phyloP scores from a whole-genome alignment of 805 yeast genomes.

The Ogataea pini region DNA sequence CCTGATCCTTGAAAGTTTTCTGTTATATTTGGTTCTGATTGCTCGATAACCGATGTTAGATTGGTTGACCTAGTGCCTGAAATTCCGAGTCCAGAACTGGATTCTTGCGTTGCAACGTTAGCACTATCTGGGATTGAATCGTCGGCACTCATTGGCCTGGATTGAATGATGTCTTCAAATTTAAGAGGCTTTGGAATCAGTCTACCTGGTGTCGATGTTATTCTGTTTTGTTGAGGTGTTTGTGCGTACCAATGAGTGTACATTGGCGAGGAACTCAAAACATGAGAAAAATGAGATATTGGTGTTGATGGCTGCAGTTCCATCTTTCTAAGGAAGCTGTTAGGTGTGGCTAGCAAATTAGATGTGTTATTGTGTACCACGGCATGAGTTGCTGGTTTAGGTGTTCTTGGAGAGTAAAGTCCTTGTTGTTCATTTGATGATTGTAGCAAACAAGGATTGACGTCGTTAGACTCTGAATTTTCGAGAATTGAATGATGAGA shows the following conservation, averaged over 20 bases:
- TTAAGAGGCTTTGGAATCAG: slow-evolving; percentile 26
- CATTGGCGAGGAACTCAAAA: slow-evolving; percentile 38
- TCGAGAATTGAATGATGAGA: slow-evolving; percentile 19
- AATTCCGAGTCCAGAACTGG: slow-evolving; percentile 10
- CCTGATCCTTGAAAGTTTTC: not conserved
- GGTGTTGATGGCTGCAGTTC: slow-evolving; percentile 30
- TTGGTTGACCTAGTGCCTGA: not conserved
- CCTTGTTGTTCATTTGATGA: not conserved
- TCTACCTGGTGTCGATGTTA: slow-evolving; percentile 21
- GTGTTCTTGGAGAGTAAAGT: slow-evolving; percentile 16
- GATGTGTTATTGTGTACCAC: not conserved
- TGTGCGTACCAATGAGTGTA: slow-evolving; percentile 35
- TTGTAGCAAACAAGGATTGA: slow-evolving; percentile 29
- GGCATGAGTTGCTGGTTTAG: slow-evolving; percentile 9
- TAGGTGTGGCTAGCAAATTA: slow-evolving; percentile 14
- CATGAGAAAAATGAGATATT: slow-evolving; percentile 33
- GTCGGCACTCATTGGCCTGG: slow-evolving; percentile 3
- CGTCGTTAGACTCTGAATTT: slow-evolving; percentile 19
- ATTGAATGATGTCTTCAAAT: slow-evolving; percentile 25
- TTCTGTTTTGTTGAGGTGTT: slow-evolving; percentile 28
- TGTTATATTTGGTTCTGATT: not conserved
- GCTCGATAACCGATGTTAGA: no score
- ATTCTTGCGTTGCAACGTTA: not conserved
- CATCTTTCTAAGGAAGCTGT: slow-evolving; percentile 7
- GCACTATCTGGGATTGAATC: slow-evolving; percentile 3